A percentile compares a stretch with the other conserved stretches of the same genome.
Conservation (phyloP, 225 moss, liverwort and hornwort species). For the Marchantia polymorpha region DNA sequence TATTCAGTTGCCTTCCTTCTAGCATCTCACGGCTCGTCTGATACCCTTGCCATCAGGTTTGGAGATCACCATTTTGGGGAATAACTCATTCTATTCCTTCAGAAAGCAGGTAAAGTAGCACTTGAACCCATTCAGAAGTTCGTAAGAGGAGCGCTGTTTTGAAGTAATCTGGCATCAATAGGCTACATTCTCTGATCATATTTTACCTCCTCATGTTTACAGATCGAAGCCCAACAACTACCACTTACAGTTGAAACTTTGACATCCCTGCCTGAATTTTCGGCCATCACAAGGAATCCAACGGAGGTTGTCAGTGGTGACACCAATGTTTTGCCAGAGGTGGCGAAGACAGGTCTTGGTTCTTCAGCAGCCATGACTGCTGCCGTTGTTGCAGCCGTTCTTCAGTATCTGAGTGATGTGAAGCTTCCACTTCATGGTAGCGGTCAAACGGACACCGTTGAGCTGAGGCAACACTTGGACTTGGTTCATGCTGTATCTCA, state of each 20-base stretch:
- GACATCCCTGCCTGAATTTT: constrained; percentile 74
- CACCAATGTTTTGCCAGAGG: constrained; percentile 66
- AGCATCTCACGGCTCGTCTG: background rate
- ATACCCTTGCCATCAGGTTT: constrained; percentile 50
- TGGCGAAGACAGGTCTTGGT: constrained; percentile 97
- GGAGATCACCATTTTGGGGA: constrained; percentile 86
- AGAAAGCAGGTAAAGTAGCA: constrained; percentile 67
- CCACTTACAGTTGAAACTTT: constrained; percentile 61
- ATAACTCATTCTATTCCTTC: constrained; percentile 94
- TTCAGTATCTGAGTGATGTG: constrained; percentile 72
- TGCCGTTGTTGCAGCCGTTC: constrained; percentile 70
- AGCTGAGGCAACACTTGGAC: constrained; percentile 53
- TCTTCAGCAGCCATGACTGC: constrained; percentile 99
- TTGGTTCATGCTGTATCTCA: constrained; percentile 76
- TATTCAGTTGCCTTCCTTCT: background rate
- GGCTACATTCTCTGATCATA: background rate
- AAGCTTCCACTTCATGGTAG: constrained; percentile 66
- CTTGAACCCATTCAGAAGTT: background rate
- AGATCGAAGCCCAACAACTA: constrained; percentile 79
- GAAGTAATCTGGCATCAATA: background rate
- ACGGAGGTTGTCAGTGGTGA: constrained; percentile 41
- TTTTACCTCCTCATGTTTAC: constrained; percentile 19
- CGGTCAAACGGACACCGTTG: constrained; percentile 22
- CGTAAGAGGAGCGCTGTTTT: too few species aligned
- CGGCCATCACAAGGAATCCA: constrained; percentile 72